Conservation (phyloP, 2,329 filamentous ascomycete genomes). For the Cytospora mali region DNA sequence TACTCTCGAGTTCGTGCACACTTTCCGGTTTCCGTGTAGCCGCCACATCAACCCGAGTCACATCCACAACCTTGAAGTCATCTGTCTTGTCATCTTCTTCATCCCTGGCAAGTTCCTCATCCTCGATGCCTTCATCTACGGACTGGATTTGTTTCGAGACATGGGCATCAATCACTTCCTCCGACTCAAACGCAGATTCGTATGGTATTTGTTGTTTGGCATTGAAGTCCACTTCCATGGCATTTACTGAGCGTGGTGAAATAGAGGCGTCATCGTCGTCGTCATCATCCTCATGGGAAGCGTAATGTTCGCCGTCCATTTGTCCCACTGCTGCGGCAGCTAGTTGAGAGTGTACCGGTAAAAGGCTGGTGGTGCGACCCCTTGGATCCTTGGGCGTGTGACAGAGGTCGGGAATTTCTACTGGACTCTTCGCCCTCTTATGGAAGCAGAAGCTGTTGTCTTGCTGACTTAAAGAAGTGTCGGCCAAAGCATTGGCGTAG, state of each 20-base stretch:
- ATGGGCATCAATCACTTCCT: neutral
- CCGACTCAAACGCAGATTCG: neutral
- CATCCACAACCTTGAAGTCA: neutral
- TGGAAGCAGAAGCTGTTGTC: slow-evolving; percentile 41
- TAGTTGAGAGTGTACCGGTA: neutral
- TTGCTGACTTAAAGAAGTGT: slow-evolving; percentile 31
- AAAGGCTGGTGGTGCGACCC: neutral
- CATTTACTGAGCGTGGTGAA: neutral
- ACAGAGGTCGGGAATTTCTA: neutral
- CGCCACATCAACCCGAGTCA: neutral
- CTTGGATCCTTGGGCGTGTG: neutral
- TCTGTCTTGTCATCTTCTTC: neutral
- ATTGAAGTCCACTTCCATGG: neutral
- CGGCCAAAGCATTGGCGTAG: neutral
- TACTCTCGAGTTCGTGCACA: neutral
- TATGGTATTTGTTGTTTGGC: neutral
- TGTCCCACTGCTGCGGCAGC: neutral
- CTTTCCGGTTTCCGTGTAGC: neutral
- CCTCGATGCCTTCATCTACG: neutral
- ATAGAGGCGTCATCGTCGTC: neutral
- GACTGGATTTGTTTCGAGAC: neutral
- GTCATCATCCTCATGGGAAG: neutral
- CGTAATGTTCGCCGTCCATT: neutral
- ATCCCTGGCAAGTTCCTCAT: neutral
- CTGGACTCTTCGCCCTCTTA: slow-evolving; percentile 25